A percentile compares a stretch with the other conserved stretches of the same genome.
Evolutionary conservation across 345 rosid species (phyloP).

Genomic region (Bruguiera gymnorhiza): DNA sequence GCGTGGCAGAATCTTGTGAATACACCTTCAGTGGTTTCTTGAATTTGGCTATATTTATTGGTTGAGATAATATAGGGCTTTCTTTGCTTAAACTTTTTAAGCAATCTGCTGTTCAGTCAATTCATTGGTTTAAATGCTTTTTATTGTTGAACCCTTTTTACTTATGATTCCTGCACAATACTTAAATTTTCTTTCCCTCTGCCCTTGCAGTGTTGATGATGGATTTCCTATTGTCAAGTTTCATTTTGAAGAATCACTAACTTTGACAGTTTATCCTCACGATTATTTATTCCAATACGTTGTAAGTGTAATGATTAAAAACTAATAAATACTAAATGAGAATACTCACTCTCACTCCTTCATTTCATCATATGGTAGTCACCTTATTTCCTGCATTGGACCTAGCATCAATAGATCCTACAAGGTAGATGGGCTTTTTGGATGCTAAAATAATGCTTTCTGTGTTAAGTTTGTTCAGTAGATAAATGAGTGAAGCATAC

Average conservation of each 20-base stretch:
- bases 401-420: not conserved
- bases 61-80: not conserved
- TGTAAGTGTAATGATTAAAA: constrained; percentile 41
- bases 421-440: not conserved
- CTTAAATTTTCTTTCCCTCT: constrained; percentile 2
- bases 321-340: not conserved
- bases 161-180: not conserved
- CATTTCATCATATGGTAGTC: not conserved
- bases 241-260: constrained; percentile 57
- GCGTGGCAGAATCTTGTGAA: not conserved
- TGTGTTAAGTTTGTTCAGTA: not conserved
- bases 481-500: not conserved
- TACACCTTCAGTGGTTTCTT: not conserved
- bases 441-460: not conserved
- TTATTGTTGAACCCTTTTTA: not conserved
- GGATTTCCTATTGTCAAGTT: constrained; percentile 69
- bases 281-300: constrained; percentile 64
- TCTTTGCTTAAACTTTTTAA: not conserved
- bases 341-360: not conserved
- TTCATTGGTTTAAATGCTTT: not conserved
- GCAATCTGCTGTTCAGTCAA: not conserved
- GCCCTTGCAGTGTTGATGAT: constrained; percentile 54
- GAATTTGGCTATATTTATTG: not conserved
- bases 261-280: constrained; percentile 52
- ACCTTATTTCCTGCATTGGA: too few species aligned